These are phyloP conservation scores for Hemileia vastatrix DNA, from an alignment of 1,284 basidiomycete genomes.

Conservation along the genomic window DNA sequence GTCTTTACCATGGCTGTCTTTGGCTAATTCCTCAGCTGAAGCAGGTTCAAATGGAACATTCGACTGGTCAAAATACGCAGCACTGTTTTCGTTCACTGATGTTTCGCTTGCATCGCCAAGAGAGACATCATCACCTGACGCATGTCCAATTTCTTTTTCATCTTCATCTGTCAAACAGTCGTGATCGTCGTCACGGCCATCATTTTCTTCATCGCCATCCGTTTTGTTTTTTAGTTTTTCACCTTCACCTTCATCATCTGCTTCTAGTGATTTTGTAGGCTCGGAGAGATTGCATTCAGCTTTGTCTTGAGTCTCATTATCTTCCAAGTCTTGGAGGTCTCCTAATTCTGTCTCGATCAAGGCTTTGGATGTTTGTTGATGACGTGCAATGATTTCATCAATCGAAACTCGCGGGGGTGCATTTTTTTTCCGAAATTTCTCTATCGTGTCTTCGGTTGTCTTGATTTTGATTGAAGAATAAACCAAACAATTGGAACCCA, in stretches of 20 bases:
- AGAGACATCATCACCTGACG: no score
- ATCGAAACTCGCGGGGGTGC: constrained; percentile 67
- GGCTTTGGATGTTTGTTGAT: constrained; percentile 54
- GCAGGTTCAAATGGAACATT: constrained; percentile 15
- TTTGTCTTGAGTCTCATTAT: constrained; percentile 25
- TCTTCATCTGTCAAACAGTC: constrained; percentile 23
- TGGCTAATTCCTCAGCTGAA: constrained; percentile 18
- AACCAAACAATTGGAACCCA: no score
- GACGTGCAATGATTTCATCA: constrained; percentile 76
- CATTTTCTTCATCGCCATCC: constrained; percentile 34
- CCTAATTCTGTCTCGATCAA: constrained; percentile 40
- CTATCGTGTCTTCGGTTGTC: constrained; percentile 33
- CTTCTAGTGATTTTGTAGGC: neutral
- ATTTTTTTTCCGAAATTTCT: constrained; percentile 35
- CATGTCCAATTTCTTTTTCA: no score
- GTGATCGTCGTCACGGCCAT: constrained; percentile 29
- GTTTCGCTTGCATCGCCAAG: no score
- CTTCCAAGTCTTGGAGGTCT: constrained; percentile 28
- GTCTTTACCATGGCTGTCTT: constrained; percentile 20
- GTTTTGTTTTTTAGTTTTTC: constrained; percentile 32
- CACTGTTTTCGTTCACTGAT: no score
- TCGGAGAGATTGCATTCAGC: no score
- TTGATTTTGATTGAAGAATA: constrained; percentile 15
- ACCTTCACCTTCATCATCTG: constrained; percentile 23
- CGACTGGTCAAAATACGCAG: constrained; percentile 16